Conservation (phyloP, 257 asterid species). For the Avicennia marina region DNA sequence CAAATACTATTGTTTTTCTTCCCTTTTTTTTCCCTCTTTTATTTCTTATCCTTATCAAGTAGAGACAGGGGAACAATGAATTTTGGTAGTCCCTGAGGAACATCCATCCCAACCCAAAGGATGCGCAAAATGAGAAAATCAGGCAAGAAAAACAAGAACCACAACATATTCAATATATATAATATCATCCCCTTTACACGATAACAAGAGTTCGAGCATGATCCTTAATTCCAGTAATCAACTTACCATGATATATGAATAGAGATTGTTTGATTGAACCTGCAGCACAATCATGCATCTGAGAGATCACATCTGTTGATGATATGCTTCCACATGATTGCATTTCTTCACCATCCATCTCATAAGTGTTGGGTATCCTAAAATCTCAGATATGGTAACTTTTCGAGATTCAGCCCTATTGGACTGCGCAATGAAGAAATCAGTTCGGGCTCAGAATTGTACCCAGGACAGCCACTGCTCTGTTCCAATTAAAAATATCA, state of each 20-base stretch:
- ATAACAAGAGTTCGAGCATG: constrained; percentile 19
- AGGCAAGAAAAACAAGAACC: constrained; percentile 25
- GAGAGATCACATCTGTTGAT: constrained; percentile 33
- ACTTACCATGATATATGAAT: constrained; percentile 64
- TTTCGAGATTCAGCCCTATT: constrained; percentile 30
- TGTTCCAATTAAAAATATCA: constrained; percentile 41
- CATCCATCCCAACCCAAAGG: constrained; percentile 1
- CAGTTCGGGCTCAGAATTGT: constrained; percentile 35
- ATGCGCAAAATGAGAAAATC: background rate
- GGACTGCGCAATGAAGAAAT: constrained; percentile 31
- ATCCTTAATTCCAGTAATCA: constrained; percentile 7
- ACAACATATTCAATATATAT: background rate
- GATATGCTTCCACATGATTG: constrained; percentile 43
- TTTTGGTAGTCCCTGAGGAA: background rate
- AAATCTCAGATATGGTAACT: constrained; percentile 35
- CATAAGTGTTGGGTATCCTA: constrained; percentile 48
- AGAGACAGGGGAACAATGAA: constrained; percentile 11
- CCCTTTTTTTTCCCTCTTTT: constrained; percentile 1
- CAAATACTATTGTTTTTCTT: background rate
- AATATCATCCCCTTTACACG: constrained; percentile 30
- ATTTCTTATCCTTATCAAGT: background rate
- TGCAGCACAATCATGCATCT: constrained; percentile 35
- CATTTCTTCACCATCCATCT: constrained; percentile 37
- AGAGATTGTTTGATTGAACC: constrained; percentile 40
- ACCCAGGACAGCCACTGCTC: constrained; percentile 73